Conservation (phyloP, 2,329 filamentous ascomycete genomes). For the Colletotrichum musicola region DNA sequence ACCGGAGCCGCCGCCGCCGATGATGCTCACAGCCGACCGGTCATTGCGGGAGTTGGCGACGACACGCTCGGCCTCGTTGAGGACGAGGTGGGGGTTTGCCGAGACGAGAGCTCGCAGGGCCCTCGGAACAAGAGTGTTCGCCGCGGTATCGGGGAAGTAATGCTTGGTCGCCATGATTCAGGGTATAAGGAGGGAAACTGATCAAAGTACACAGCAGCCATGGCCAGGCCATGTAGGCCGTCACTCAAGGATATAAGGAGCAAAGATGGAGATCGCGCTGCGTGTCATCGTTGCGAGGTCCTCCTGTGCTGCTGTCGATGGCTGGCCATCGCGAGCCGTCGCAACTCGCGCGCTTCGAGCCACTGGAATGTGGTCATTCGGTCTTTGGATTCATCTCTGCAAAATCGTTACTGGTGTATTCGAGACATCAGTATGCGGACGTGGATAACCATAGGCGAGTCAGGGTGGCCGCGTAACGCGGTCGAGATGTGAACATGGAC, state of each 20-base stretch:
- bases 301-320: not conserved
- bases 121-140: conserved; percentile 44
- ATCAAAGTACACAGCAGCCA: not conserved
- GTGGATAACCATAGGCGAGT: conserved; percentile 1
- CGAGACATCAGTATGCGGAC: not conserved
- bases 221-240: not conserved
- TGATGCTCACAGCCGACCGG: conserved; percentile 52
- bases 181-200: not conserved
- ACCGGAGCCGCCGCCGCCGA: conserved; percentile 79
- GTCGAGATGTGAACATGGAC: not conserved
- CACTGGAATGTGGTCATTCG: not conserved
- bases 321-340: not conserved
- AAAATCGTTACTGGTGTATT: not conserved
- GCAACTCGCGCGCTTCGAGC: conserved; percentile 18
- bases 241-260: conserved; percentile 17
- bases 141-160: conserved; percentile 40
- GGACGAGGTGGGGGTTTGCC: conserved; percentile 52
- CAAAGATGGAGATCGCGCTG: not conserved
- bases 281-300: conserved; percentile 16
- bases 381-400: not conserved
- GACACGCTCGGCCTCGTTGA: conserved; percentile 56
- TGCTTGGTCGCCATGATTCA: conserved; percentile 39
- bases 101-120: conserved; percentile 42
- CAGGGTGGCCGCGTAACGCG: conserved; percentile 22
- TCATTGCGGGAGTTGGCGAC: conserved; percentile 52